Base-by-base conservation (phyloP, 1,284 basidiomycete genomes). In the Leccinum fallax region DNA sequence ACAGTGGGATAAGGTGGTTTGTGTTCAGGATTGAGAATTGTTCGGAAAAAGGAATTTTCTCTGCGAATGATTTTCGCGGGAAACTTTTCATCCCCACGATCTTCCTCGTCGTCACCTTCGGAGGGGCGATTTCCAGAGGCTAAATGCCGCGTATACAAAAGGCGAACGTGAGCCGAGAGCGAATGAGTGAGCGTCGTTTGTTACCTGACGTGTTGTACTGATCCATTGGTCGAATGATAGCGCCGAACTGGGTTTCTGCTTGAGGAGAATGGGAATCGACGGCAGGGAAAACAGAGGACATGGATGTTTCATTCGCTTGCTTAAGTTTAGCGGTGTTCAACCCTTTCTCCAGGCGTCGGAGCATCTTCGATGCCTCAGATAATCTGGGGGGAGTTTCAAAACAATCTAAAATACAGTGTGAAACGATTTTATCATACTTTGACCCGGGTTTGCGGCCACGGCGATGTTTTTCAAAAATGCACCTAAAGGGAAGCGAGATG, bases 361-460 rank as follows among this genome's bases (percentile, higher is more conserved):
- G 85, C 89, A 93, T 90, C 74, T 93, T 93, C 54, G 91, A 93
- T 48, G 90, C 90, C 72, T 93, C 92, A 46, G 90, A 93, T 32
- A 93, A 79, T 76, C 92, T 93, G 67, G 9, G 58, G 28, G 34
- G 26, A 61, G 51, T 52, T 61, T 66, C 53, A 65, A 57, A 60
- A 55, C 52, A 57, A 62, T 62, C 61, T 59, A 57, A 19, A 16
- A 24, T 28, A 54, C 60, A 65, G 38, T 24, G 32, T 38, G 65
- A 63, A 60, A 61, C 46, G 53, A 65, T 58, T 46, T 30, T 52
- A 60, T 61, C 81, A 49, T 71, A 93, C 91, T 93, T 93, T 76
- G 91, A 93, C 66, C 92, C 92, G n/a, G 91, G 91, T 71, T 93
- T 93, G 61, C 91, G 85, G 49, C 91, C 91, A 48, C 91, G 85